A percentile compares a stretch with the other conserved stretches of the same genome.
Evolutionary conservation across 495 filamentous ascomycete genomes (phyloP).

Genomic region (Talaromyces borbonicus): DNA sequence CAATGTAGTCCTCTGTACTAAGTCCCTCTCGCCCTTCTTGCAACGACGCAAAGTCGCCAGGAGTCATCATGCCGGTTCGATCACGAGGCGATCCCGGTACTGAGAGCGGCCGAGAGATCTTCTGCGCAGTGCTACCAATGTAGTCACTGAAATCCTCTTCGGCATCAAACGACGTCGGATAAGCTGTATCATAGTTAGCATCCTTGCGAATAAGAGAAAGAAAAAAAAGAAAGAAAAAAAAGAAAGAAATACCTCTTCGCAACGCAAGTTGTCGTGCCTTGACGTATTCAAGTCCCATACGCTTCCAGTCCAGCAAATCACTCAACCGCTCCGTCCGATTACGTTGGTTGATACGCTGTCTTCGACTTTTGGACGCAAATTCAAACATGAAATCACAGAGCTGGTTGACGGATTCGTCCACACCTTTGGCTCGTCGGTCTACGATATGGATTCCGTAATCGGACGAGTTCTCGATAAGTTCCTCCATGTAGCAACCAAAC

Average conservation of each 20-base stretch:
- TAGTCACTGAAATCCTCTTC: conserved; percentile 70
- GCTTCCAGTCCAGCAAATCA: conserved; percentile 95
- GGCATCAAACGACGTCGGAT: conserved; percentile 71
- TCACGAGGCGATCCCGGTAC: conserved; percentile 87
- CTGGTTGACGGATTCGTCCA: conserved; percentile 96
- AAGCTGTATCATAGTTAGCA: conserved; percentile 43
- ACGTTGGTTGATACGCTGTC: conserved; percentile 95
- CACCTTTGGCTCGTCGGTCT: conserved; percentile 87
- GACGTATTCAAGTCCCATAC: conserved; percentile 98
- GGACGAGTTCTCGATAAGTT: conserved; percentile 92
- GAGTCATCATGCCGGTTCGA: conserved; percentile 95
- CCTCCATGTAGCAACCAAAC: conserved; percentile 99
- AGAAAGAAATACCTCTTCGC: conserved; percentile 49
- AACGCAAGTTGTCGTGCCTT: conserved; percentile 92
- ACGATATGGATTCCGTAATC: conserved; percentile 99
- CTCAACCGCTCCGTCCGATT: conserved; percentile 95
- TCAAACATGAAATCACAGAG: conserved; percentile 89
- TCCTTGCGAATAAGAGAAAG: not conserved
- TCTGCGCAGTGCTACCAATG: conserved; percentile 81
- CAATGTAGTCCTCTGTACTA: conserved; percentile 93
- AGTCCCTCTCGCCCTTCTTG: conserved; percentile 91
- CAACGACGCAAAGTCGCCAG: conserved; percentile 90
- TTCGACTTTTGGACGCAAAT: conserved; percentile 84
- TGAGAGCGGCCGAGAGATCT: conserved; percentile 87
- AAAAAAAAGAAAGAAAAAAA: not conserved